Conservation (phyloP, 305 asterid species). For the Galium porrigens region DNA sequence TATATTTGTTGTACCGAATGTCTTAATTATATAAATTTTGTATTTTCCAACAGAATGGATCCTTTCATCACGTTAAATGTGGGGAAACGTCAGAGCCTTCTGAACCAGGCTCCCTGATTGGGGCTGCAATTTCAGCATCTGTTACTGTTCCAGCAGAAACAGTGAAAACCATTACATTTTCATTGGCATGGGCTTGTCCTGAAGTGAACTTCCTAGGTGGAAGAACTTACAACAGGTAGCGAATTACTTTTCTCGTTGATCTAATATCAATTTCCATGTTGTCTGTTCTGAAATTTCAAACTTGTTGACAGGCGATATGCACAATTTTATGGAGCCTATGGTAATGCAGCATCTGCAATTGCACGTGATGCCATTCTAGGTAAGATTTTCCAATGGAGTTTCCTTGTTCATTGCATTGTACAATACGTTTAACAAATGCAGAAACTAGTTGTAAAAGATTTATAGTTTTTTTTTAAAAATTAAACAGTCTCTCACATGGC, state of each 20-base stretch:
- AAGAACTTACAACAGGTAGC: slow-evolving; percentile 73
- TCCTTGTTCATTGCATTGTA: not conserved
- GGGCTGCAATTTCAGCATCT: slow-evolving; percentile 91
- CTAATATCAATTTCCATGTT: slow-evolving; percentile 15
- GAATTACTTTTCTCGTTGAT: slow-evolving; percentile 14
- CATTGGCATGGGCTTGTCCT: slow-evolving; percentile 86
- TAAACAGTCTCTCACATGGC: not conserved
- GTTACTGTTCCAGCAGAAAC: slow-evolving; percentile 51
- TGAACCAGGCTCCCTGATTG: slow-evolving; percentile 56
- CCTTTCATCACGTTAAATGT: slow-evolving; percentile 58
- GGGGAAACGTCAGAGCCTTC: slow-evolving; percentile 63
- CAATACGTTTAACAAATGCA: not conserved
- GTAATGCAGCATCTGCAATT: slow-evolving; percentile 54
- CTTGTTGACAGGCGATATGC: slow-evolving; percentile 62
- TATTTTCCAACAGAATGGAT: slow-evolving; percentile 50
- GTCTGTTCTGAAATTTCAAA: slow-evolving; percentile 19
- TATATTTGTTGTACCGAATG: slow-evolving; percentile 18
- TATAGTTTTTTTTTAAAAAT: not conserved
- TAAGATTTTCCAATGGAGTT: slow-evolving; percentile 21
- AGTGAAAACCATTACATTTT: slow-evolving; percentile 54
- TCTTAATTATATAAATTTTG: slow-evolving; percentile 17
- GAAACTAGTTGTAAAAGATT: not conserved
- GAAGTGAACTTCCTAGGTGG: slow-evolving; percentile 62
- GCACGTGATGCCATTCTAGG: slow-evolving; percentile 78
- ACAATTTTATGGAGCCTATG: slow-evolving; percentile 56